Evolutionary conservation across 495 filamentous ascomycete species (phyloP).

Genomic region (Neurospora sp.): DNA sequence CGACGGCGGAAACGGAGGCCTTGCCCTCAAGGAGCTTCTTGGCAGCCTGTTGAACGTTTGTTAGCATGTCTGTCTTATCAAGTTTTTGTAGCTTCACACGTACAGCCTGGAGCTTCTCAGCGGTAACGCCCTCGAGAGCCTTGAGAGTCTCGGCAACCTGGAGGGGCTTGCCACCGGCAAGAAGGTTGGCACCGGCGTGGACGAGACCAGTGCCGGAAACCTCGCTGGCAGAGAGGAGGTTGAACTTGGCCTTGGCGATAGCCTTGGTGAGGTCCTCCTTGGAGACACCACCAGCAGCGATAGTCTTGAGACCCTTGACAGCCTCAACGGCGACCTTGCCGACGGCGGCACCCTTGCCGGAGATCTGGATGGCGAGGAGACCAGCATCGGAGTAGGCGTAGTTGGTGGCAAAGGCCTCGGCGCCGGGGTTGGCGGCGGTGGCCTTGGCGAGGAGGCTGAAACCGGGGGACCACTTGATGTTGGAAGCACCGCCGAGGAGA

Average conservation of each 20-base stretch:
- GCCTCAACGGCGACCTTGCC: conserved; percentile 46
- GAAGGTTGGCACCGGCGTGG: conserved; percentile 42
- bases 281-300: conserved; percentile 61
- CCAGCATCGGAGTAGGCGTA: conserved; percentile 88
- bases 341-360: conserved; percentile 59
- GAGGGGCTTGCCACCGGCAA: conserved; percentile 73
- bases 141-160: conserved; percentile 76
- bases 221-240: conserved; percentile 76
- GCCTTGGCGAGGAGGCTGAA: conserved; percentile 83
- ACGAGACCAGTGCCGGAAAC: conserved; percentile 59
- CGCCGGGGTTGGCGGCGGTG: conserved; percentile 52
- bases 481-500: conserved; percentile 80
- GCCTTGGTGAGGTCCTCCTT: conserved; percentile 88
- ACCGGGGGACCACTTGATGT: conserved; percentile 91
- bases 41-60: conserved; percentile 51
- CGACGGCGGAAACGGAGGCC: conserved; percentile 77
- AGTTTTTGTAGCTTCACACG: conserved; percentile 25
- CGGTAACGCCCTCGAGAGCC: conserved; percentile 68
- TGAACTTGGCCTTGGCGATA: conserved; percentile 85
- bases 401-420: conserved; percentile 60
- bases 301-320: conserved; percentile 70
- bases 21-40: conserved; percentile 78
- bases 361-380: conserved; percentile 71
- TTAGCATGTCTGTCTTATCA: conserved; percentile 12
- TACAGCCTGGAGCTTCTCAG: conserved; percentile 80